Conservation (phyloP, 148 eudicot genomes). For the Cornus controversa region DNA sequence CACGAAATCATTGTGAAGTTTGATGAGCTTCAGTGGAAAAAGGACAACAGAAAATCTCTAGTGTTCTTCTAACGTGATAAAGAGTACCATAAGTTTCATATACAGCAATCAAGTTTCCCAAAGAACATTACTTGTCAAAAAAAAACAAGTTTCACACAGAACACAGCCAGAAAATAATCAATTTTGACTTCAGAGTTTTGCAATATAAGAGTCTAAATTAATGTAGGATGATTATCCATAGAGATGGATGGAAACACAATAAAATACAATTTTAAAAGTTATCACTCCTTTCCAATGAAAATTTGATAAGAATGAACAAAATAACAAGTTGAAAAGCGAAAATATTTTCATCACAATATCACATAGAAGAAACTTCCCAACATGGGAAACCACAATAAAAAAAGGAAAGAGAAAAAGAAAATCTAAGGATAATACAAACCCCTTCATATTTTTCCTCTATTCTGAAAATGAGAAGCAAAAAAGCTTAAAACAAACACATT, state of each 20-base stretch:
- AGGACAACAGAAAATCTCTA: no score
- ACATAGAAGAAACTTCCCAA: conserved; percentile 22
- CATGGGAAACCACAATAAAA: no score
- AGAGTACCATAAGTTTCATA: no score
- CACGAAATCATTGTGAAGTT: no score
- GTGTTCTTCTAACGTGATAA: no score
- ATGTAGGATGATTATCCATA: not conserved
- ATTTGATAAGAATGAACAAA: not conserved
- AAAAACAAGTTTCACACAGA: not conserved
- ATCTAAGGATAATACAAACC: conserved; percentile 49
- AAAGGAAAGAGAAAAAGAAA: conserved; percentile 21
- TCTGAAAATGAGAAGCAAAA: conserved; percentile 5
- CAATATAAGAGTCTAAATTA: not conserved
- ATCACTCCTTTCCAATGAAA: conserved; percentile 10
- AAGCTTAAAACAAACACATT: conserved; percentile 37
- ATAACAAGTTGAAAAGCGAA: not conserved
- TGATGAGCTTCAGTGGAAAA: no score
- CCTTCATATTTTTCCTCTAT: conserved; percentile 23
- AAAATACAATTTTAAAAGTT: not conserved
- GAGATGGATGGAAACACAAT: not conserved
- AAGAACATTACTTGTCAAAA: no score
- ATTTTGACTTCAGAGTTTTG: not conserved
- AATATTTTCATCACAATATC: conserved; percentile 8
- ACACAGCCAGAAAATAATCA: not conserved
- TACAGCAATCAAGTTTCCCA: no score